phyloP scores from a whole-genome alignment of 208 protist species.

The Wallacemonas sp. region DNA sequence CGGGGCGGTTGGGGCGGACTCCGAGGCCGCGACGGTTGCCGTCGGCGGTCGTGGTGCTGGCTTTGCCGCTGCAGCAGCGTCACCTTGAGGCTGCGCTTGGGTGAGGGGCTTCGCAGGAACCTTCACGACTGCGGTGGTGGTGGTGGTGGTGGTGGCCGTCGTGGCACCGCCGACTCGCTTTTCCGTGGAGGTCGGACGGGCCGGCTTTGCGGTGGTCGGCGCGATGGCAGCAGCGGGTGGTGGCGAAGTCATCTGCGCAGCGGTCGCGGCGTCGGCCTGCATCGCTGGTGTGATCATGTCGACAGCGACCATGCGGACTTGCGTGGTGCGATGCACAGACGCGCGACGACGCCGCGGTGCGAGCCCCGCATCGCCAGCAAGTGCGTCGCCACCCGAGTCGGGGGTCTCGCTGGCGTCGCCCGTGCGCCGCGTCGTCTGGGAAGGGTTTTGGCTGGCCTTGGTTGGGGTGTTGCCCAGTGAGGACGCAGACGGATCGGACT shows the following conservation, averaged over 20 bases:
- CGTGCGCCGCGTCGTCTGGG: neutral
- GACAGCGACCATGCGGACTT: neutral
- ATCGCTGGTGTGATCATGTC: constrained; percentile 1
- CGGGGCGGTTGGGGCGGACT: too few species aligned
- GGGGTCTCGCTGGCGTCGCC: neutral
- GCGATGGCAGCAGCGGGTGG: neutral
- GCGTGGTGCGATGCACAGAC: neutral
- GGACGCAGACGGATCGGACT: constrained; percentile 7
- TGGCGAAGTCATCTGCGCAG: neutral
- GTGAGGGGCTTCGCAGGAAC: constrained; percentile 4
- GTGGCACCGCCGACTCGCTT: neutral
- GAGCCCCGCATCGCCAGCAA: constrained; percentile 2
- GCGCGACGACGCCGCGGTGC: neutral
- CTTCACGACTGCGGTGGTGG: too few species aligned
- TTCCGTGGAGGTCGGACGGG: too few species aligned
- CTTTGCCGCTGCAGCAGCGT: neutral
- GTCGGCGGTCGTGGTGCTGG: neutral
- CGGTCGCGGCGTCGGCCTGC: neutral
- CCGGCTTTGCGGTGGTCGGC: too few species aligned
- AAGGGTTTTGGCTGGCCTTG: neutral
- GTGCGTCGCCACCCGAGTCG: neutral
- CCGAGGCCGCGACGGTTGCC: too few species aligned
- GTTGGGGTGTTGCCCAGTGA: neutral
- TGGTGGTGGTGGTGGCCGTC: neutral
- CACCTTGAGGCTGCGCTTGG: too few species aligned